Evolutionary conservation across 495 filamentous ascomycete genomes (phyloP).

Genomic region (Podospora pseudopauciseta): DNA sequence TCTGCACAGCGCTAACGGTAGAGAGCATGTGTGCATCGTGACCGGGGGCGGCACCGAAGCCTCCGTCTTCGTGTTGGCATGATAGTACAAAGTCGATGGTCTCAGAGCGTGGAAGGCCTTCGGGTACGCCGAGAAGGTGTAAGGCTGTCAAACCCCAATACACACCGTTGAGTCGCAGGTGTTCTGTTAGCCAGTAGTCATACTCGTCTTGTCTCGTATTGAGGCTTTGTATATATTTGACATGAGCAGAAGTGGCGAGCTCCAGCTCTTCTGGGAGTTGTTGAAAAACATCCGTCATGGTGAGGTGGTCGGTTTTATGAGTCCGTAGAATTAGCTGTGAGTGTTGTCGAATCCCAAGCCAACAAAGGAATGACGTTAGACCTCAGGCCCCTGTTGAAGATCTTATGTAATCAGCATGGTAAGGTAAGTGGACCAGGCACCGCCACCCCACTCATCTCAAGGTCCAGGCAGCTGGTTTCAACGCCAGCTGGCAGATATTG

Average conservation of each 20-base stretch:
- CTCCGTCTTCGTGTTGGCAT: conserved; percentile 81
- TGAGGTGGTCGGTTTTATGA: not conserved
- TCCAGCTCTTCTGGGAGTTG: conserved; percentile 57
- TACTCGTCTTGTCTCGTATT: conserved; percentile 90
- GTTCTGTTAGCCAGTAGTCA: conserved; percentile 96
- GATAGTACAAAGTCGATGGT: conserved; percentile 89
- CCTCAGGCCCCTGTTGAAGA: not conserved
- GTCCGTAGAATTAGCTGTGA: not conserved
- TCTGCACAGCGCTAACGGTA: conserved; percentile 89
- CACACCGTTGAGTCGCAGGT: conserved; percentile 87
- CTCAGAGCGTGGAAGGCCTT: conserved; percentile 74
- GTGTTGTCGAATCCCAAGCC: not conserved
- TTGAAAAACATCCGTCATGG: conserved; percentile 6
- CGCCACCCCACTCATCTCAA: not conserved
- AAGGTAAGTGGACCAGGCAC: no score
- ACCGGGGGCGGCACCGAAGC: conserved; percentile 88
- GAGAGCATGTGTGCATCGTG: conserved; percentile 96
- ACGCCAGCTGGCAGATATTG: not conserved
- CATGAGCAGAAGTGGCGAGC: conserved; percentile 71
- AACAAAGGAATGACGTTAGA: not conserved
- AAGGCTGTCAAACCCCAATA: conserved; percentile 95
- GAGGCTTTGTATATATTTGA: conserved; percentile 88
- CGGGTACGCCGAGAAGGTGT: conserved; percentile 74
- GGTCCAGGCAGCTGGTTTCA: not conserved
- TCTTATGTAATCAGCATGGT: not conserved